Percentiles rank a stretch among this genome's conserved stretches.
Evolutionary conservation across 306 rosid species (phyloP).

Genomic region (Argentina anserina): DNA sequence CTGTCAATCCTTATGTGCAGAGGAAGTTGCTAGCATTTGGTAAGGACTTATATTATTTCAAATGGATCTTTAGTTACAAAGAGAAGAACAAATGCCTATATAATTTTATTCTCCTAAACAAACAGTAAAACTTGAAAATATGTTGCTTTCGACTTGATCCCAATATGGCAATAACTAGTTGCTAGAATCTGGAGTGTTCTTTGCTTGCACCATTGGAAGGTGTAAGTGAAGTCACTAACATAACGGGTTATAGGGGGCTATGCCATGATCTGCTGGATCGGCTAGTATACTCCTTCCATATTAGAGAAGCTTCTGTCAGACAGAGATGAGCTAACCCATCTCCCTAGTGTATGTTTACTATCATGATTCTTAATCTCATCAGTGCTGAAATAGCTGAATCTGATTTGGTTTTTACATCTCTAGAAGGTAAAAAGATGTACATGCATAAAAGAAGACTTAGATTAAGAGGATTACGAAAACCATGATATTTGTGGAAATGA

Average conservation of each 20-base stretch:
- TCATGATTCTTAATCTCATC: neutral
- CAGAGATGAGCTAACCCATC: neutral
- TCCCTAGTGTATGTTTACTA: neutral
- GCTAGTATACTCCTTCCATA: neutral
- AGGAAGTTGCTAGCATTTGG: neutral
- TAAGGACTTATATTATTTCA: conserved; percentile 1
- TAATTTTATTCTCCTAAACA: neutral
- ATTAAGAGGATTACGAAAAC: neutral
- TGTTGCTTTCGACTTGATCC: neutral
- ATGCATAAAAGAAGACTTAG: neutral
- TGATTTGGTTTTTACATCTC: neutral
- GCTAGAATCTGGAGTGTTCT: neutral
- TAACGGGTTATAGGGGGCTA: neutral
- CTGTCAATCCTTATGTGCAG: neutral
- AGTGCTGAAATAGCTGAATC: neutral
- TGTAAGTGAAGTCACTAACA: neutral
- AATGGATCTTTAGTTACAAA: neutral
- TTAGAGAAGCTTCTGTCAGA: neutral
- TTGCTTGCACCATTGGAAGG: neutral
- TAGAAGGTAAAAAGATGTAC: neutral
- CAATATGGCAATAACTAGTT: neutral
- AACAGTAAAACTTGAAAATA: neutral
- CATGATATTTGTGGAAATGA: neutral
- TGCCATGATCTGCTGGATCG: neutral
- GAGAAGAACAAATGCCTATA: neutral